Conservation (phyloP, 148 eudicot species). For the Chenopodium album region DNA sequence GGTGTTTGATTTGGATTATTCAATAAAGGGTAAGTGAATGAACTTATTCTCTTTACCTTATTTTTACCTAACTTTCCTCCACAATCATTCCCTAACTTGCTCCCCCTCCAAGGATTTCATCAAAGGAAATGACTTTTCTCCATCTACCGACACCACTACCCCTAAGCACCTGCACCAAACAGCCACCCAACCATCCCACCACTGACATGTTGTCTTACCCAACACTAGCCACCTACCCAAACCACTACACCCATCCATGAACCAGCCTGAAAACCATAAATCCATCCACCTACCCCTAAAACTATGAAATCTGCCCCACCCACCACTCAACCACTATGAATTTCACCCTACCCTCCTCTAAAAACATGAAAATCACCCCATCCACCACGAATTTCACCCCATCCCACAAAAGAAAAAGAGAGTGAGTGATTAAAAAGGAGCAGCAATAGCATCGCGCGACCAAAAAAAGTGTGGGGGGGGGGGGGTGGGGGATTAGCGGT, state of each 20-base stretch:
- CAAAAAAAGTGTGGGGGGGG: too few relatives aligned
- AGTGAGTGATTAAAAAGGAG: neutral
- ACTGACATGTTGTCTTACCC: neutral
- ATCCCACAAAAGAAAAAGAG: neutral
- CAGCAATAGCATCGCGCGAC: too few relatives aligned
- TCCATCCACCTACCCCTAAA: neutral
- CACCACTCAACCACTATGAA: too few relatives aligned
- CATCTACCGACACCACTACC: neutral
- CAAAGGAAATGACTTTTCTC: neutral
- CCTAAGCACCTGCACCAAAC: neutral
- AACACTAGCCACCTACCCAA: too few relatives aligned
- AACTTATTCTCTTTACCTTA: neutral
- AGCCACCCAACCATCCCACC: neutral
- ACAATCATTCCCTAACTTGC: too few relatives aligned
- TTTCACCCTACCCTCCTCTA: too few relatives aligned
- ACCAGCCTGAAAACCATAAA: neutral
- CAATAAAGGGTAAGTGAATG: neutral
- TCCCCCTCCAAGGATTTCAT: neutral
- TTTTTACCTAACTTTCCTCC: neutral
- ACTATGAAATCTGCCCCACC: too few relatives aligned
- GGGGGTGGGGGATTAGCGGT: too few relatives aligned
- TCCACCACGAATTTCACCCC: neutral
- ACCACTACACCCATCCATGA: neutral
- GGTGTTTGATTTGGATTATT: neutral
- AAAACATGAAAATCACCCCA: too few relatives aligned